Evolutionary conservation across 169 alveolate species (phyloP).

Genomic region (Babesia ovis): DNA sequence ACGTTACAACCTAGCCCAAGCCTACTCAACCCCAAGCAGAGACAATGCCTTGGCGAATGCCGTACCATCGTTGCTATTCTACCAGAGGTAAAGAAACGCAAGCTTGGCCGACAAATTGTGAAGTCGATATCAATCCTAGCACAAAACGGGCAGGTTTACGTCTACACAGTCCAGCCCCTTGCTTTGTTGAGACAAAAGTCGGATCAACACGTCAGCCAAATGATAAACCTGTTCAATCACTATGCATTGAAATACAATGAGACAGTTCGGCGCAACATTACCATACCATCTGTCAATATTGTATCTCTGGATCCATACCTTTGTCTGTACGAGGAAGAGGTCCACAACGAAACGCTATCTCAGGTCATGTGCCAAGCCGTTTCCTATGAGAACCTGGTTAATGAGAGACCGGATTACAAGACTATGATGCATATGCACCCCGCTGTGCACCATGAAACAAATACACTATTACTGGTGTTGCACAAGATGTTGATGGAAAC

Average conservation of each 20-base stretch:
- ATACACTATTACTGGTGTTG: slow-evolving; percentile 42
- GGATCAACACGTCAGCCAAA: slow-evolving; percentile 54
- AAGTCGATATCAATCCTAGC: slow-evolving; percentile 55
- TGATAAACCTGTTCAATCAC: slow-evolving; percentile 56
- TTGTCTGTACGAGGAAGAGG: slow-evolving; percentile 60
- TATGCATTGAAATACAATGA: slow-evolving; percentile 58
- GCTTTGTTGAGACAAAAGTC: slow-evolving; percentile 40
- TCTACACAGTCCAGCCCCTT: slow-evolving; percentile 59
- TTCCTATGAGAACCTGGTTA: slow-evolving; percentile 28
- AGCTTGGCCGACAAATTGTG: slow-evolving; percentile 45
- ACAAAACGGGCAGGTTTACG: slow-evolving; percentile 54
- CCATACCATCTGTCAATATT: slow-evolving; percentile 19
- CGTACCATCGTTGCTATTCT: slow-evolving; percentile 7
- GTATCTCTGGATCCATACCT: slow-evolving; percentile 63
- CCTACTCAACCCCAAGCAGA: slow-evolving; percentile 22
- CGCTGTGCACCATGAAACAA: slow-evolving; percentile 33
- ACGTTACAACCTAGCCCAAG: slow-evolving; percentile 17
- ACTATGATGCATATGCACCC: not conserved
- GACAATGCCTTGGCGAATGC: slow-evolving; percentile 42
- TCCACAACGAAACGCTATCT: slow-evolving; percentile 35
- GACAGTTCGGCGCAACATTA: slow-evolving; percentile 37
- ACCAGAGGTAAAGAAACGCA: slow-evolving; percentile 36
- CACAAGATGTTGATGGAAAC: slow-evolving; percentile 65
- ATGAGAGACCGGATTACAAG: not conserved
- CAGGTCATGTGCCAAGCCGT: slow-evolving; percentile 21